Conservation (phyloP, 208 protist genomes). For the Naegleria gruberi region DNA sequence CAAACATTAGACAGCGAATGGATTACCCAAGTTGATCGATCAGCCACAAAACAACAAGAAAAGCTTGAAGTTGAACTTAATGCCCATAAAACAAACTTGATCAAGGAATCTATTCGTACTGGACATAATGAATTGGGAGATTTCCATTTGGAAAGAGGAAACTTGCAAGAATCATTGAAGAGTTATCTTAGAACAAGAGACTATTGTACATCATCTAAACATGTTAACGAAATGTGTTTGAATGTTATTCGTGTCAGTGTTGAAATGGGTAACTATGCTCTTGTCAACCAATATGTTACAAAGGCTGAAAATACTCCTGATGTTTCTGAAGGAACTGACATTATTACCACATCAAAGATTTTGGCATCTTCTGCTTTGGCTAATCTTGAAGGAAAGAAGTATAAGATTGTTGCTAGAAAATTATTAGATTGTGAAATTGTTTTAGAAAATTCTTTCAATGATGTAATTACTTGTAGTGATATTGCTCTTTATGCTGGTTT, state of each 20-base stretch:
- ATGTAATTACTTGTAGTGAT: constrained; percentile 51
- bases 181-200: constrained; percentile 57
- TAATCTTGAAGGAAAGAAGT: constrained; percentile 49
- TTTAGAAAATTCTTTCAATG: constrained; percentile 33
- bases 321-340: not conserved
- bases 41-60: not conserved
- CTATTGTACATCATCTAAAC: constrained; percentile 56
- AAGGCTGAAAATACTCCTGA: constrained; percentile 52
- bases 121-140: constrained; percentile 49
- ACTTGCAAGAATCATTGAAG: constrained; percentile 49
- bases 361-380: constrained; percentile 38
- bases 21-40: not conserved
- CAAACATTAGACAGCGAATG: not conserved
- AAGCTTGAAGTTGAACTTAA: constrained; percentile 17
- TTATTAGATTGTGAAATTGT: constrained; percentile 46
- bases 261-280: constrained; percentile 48
- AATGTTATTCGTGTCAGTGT: constrained; percentile 51
- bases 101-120: not conserved
- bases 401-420: constrained; percentile 47
- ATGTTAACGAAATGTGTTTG: constrained; percentile 58
- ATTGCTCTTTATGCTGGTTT: constrained; percentile 56
- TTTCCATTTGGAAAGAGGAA: constrained; percentile 50
- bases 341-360: constrained; percentile 38
- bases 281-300: constrained; percentile 50
- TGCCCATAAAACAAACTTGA: constrained; percentile 10